A percentile compares a stretch with the other conserved stretches of the same genome.
These are phyloP conservation scores for Phaeodactylum tricornutum DNA, from an alignment of 108 stramenopile species.

Conservation along the genomic window DNA sequence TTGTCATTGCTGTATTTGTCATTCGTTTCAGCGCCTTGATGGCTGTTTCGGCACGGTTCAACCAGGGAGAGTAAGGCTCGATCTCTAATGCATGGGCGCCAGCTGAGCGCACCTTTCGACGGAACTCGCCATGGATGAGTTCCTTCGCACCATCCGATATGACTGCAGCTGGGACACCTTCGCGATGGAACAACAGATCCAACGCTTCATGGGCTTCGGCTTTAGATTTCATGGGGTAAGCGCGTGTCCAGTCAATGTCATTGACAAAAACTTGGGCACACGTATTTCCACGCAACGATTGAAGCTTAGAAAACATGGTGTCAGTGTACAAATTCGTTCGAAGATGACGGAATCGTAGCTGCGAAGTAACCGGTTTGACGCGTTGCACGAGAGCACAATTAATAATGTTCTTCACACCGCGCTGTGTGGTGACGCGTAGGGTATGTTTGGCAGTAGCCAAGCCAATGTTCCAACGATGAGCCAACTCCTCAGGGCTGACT, in stretches of 20 bases:
- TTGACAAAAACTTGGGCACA: slow-evolving; percentile 1
- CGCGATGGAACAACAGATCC: slow-evolving; percentile 8
- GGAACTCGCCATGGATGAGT: slow-evolving; percentile 12
- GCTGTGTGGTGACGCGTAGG: no score
- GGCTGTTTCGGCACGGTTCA: slow-evolving; percentile 15
- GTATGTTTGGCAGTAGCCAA: no score
- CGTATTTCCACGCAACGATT: neutral
- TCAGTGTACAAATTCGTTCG: no score
- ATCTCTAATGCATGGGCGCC: neutral
- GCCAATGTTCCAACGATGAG: no score
- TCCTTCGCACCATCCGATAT: slow-evolving; percentile 23
- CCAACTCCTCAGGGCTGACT: no score
- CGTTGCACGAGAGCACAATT: no score
- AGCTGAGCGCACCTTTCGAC: slow-evolving; percentile 12
- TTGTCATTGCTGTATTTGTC: slow-evolving; percentile 6
- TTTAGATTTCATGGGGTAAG: slow-evolving; percentile 11
- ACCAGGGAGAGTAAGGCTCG: no score
- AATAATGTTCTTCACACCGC: no score
- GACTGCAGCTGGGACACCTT: slow-evolving; percentile 21
- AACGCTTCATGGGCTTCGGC: slow-evolving; percentile 21
- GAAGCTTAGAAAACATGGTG: no score
- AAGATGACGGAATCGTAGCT: no score
- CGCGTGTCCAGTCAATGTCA: slow-evolving; percentile 4
- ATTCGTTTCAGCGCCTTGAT: slow-evolving; percentile 22
- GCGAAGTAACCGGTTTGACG: no score